Evolutionary conservation across 2,329 filamentous ascomycete genomes (phyloP).

Genomic region (Ophiobolus disseminans): DNA sequence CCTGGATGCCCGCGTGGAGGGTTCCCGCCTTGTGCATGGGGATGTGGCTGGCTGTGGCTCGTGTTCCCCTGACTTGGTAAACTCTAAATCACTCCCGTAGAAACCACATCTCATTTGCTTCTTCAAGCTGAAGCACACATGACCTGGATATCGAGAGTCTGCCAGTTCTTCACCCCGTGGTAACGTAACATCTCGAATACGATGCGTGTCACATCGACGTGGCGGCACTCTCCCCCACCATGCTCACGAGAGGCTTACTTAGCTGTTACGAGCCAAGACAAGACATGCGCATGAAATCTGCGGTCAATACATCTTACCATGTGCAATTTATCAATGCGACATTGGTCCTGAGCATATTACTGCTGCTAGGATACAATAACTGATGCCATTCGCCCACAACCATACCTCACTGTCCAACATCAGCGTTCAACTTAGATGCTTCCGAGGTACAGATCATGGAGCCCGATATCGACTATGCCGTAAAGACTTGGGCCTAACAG

Average conservation of each 20-base stretch:
- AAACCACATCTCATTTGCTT: conserved; percentile 13
- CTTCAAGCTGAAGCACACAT: conserved; percentile 12
- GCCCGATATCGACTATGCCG: no score
- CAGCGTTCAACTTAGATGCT: no score
- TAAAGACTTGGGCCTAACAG: no score
- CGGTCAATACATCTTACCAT: neutral
- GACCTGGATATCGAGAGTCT: conserved; percentile 12
- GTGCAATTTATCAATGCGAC: neutral
- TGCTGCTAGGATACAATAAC: no score
- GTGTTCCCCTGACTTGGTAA: conserved; percentile 3
- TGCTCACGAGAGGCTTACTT: conserved; percentile 23
- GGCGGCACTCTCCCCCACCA: conserved; percentile 18
- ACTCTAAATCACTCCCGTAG: neutral
- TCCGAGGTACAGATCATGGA: no score
- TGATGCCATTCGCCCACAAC: no score
- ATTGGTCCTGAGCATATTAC: no score
- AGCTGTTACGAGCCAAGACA: conserved; percentile 12
- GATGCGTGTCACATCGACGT: conserved; percentile 39
- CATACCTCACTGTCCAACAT: no score
- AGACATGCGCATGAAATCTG: neutral
- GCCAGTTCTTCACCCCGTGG: conserved; percentile 1
- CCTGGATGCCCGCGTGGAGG: conserved; percentile 20
- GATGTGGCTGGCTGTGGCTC: conserved; percentile 35
- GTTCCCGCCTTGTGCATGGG: conserved; percentile 18
- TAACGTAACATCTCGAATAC: conserved; percentile 11